phyloP scores from a whole-genome alignment of 2,329 filamentous ascomycete genomes.

The Ceratocystis variospora region DNA sequence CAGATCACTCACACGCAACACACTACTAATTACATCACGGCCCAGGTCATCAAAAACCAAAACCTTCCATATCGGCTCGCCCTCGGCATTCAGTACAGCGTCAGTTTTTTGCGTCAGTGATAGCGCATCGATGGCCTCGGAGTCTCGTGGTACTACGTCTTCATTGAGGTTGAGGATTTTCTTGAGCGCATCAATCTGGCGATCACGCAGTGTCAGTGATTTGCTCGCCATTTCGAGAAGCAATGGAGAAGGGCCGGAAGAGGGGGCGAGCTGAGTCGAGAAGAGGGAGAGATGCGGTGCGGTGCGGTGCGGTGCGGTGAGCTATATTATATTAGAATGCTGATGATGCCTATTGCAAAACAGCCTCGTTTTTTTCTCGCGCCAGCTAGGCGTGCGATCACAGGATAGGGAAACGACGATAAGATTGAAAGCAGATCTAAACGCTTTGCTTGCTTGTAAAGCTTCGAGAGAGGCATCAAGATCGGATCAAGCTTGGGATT shows the following conservation, averaged over 20 bases:
- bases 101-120: constrained; percentile 42
- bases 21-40: constrained; percentile 91
- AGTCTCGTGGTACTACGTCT: constrained; percentile 43
- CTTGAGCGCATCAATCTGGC: constrained; percentile 51
- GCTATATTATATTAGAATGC: not conserved
- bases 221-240: constrained; percentile 5
- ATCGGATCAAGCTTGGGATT: not conserved
- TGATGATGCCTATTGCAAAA: no score
- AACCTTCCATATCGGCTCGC: constrained; percentile 94
- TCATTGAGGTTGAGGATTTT: constrained; percentile 94
- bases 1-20: constrained; percentile 84
- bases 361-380: no score
- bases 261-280: not conserved
- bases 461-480: not conserved
- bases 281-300: not conserved
- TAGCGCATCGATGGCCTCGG: constrained; percentile 48
- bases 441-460: not conserved
- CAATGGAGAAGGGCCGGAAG: not conserved
- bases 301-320: not conserved
- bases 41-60: constrained; percentile 87
- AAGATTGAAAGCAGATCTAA: not conserved
- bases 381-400: no score
- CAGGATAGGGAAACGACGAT: not conserved
- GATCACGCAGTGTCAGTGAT: constrained; percentile 15
- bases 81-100: constrained; percentile 73